Conservation (phyloP, 805 yeast genomes). For the Candida tibetensis region DNA sequence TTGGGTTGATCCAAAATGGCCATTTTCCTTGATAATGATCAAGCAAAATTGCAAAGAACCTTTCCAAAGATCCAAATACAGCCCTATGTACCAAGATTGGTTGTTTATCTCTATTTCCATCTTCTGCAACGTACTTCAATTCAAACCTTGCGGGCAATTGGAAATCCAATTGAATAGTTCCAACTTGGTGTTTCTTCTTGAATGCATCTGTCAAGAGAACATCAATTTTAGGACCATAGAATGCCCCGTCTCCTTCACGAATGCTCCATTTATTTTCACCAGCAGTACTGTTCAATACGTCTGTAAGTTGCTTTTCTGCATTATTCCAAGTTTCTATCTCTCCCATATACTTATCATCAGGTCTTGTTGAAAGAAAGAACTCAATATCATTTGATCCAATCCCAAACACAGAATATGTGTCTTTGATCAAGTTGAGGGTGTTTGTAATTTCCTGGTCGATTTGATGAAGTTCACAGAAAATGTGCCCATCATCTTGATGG, state of each 20-base stretch:
- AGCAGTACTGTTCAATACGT: conserved; percentile 49
- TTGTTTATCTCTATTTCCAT: conserved; percentile 48
- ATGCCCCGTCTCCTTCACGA: conserved; percentile 94
- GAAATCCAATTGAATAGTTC: conserved; percentile 93
- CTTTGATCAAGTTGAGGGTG: conserved; percentile 69
- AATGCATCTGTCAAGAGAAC: conserved; percentile 75
- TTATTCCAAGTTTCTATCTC: conserved; percentile 70
- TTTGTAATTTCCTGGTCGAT: conserved; percentile 68
- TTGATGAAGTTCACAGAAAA: conserved; percentile 81
- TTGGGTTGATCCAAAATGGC: conserved; percentile 97
- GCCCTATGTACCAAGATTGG: conserved; percentile 98
- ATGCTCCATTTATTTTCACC: conserved; percentile 62
- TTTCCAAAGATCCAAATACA: conserved; percentile 88
- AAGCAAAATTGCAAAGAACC: conserved; percentile 85
- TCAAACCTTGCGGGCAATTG: conserved; percentile 86
- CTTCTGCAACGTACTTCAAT: conserved; percentile 57
- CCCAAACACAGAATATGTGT: conserved; percentile 70
- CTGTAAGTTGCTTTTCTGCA: conserved; percentile 69
- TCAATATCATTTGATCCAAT: conserved; percentile 48
- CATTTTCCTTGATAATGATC: conserved; percentile 91
- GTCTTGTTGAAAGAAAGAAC: conserved; percentile 81
- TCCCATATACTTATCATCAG: conserved; percentile 74
- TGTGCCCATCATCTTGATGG: conserved; percentile 98
- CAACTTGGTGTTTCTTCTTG: conserved; percentile 86
- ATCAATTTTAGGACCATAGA: conserved; percentile 96